Conservation (phyloP, 2,329 filamentous ascomycete genomes). For the Claviceps pusilla region DNA sequence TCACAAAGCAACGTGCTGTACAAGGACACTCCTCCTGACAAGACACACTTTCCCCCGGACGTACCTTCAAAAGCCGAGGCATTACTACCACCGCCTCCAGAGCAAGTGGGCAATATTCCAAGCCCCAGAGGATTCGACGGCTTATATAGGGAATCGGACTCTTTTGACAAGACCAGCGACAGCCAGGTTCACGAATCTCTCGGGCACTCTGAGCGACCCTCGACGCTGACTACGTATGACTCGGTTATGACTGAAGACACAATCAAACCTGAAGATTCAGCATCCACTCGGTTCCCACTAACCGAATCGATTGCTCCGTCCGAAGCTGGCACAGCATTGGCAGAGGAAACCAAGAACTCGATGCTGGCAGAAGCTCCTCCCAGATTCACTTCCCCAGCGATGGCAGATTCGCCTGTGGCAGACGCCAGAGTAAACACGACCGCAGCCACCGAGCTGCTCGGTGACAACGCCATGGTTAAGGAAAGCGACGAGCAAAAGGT, state of each 20-base stretch:
- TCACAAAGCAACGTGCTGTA: not conserved
- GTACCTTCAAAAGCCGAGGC: slow-evolving; percentile 7
- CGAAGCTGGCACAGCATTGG: slow-evolving; percentile 12
- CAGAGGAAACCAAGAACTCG: slow-evolving; percentile 10
- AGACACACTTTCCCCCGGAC: not conserved
- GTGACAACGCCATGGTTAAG: not conserved
- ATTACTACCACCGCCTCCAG: slow-evolving; percentile 22
- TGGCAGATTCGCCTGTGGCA: slow-evolving; percentile 9
- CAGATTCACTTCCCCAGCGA: slow-evolving; percentile 3
- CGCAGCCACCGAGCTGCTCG: not conserved
- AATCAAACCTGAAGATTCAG: slow-evolving; percentile 24
- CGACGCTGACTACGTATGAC: slow-evolving; percentile 14
- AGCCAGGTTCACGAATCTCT: slow-evolving; percentile 12
- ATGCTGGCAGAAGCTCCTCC: not conserved
- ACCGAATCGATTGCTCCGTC: slow-evolving; percentile 17
- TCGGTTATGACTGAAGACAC: slow-evolving; percentile 23
- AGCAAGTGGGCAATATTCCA: slow-evolving; percentile 26
- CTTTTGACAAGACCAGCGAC: slow-evolving; percentile 13
- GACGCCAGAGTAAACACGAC: not conserved
- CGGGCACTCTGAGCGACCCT: slow-evolving; percentile 9
- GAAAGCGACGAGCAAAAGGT: not conserved
- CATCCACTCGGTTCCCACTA: slow-evolving; percentile 16
- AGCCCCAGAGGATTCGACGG: slow-evolving; percentile 18
- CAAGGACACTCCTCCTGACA: not conserved
- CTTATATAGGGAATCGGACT: slow-evolving; percentile 11